A percentile compares a stretch with the other conserved stretches of the same genome.
phyloP scores from a whole-genome alignment of 805 yeast genomes.

The Ogataea ramenticola region DNA sequence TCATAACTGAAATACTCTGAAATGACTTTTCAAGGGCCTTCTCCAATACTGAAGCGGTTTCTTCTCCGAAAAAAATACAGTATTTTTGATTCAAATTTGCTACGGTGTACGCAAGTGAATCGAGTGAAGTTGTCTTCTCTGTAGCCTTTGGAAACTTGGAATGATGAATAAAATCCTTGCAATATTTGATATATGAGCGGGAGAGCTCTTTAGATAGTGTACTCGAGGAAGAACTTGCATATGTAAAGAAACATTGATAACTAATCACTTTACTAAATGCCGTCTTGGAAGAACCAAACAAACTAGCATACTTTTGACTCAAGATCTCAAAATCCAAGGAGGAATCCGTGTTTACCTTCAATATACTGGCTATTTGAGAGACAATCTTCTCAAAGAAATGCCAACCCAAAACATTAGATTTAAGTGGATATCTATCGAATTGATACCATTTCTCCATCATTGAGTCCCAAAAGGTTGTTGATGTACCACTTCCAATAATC shows the following conservation, averaged over 20 bases:
- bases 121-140: conserved; percentile 24
- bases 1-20: conserved; percentile 34
- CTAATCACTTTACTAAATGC: conserved; percentile 2
- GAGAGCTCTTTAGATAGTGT: neutral
- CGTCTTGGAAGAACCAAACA: conserved; percentile 1
- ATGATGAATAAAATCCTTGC: conserved; percentile 11
- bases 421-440: conserved; percentile 8
- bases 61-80: conserved; percentile 6
- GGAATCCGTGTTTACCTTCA: neutral
- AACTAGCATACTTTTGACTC: conserved; percentile 1
- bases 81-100: conserved; percentile 9
- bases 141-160: conserved; percentile 39
- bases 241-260: neutral
- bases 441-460: neutral
- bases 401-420: conserved; percentile 19
- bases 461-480: neutral
- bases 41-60: conserved; percentile 21
- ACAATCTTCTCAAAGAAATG: conserved; percentile 9
- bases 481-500: neutral
- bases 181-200: neutral
- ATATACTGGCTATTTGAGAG: neutral
- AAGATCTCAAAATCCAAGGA: neutral
- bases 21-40: conserved; percentile 36
- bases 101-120: conserved; percentile 15
- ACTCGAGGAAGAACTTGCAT: neutral